Evolutionary conservation across 2,329 filamentous ascomycete genomes (phyloP).

Genomic region (Catunica adiposa): DNA sequence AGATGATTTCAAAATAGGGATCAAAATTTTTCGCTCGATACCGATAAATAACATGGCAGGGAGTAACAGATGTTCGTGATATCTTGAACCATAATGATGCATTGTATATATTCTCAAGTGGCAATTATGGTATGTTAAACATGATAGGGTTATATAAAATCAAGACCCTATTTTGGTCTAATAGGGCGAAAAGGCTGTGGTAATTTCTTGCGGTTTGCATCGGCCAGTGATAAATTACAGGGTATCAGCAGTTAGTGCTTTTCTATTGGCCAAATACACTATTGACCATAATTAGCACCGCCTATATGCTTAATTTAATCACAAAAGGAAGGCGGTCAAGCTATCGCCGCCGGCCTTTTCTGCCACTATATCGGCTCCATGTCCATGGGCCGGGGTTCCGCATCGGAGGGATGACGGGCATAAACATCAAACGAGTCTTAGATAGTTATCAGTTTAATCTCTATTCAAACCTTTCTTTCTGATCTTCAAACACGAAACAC

Average conservation of each 20-base stretch:
- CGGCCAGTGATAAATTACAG: slow-evolving; percentile 1
- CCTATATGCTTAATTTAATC: neutral
- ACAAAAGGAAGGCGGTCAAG: slow-evolving; percentile 10
- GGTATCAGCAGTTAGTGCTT: neutral
- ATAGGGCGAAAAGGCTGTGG: neutral
- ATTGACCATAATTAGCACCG: neutral
- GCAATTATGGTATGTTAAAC: neutral
- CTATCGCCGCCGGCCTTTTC: slow-evolving; percentile 2
- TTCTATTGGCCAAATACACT: neutral
- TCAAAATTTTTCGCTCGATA: neutral
- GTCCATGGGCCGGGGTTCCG: slow-evolving; percentile 4
- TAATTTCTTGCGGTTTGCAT: slow-evolving; percentile 5
- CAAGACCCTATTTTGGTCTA: neutral
- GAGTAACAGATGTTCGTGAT: neutral
- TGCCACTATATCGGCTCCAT: neutral
- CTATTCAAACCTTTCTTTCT: neutral
- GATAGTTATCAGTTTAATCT: neutral
- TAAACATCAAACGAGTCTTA: neutral
- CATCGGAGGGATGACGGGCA: slow-evolving; percentile 9
- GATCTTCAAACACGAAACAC: neutral
- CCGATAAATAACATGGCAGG: neutral
- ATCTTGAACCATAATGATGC: neutral
- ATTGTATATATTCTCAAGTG: neutral
- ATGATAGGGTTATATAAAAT: neutral
- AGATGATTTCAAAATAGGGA: neutral